Percentiles rank a stretch among this genome's conserved stretches.
Evolutionary conservation across 441 rosid species (phyloP).

Genomic region (Populus hybrid): DNA sequence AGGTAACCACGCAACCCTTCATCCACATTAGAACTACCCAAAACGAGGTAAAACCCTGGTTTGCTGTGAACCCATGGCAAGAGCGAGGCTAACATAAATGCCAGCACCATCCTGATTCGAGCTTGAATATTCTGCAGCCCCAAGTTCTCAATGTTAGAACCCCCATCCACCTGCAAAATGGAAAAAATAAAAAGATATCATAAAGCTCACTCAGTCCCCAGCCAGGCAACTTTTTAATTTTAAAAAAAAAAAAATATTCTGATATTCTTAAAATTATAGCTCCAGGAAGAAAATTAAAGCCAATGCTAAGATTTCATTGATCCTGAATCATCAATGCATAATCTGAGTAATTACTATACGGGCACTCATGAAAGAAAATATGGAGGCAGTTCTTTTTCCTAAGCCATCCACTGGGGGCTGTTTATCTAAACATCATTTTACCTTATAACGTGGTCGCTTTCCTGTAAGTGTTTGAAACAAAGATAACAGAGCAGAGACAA

Average conservation of each 20-base stretch:
- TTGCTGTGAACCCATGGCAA: slow-evolving; percentile 97
- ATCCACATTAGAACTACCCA: slow-evolving; percentile 96
- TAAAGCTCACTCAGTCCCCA: not conserved
- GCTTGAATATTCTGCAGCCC: slow-evolving; percentile 99
- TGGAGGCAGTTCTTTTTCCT: not conserved
- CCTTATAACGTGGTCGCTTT: slow-evolving; percentile 84
- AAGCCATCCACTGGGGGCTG: not conserved
- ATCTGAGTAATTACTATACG: not conserved
- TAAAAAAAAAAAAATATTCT: not conserved
- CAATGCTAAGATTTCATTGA: not conserved
- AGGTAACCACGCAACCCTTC: slow-evolving; percentile 97
- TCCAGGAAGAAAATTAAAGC: not conserved
- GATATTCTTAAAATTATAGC: not conserved
- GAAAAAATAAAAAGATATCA: slow-evolving; percentile 13
- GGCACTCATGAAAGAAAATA: not conserved
- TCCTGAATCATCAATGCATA: not conserved
- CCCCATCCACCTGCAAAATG: slow-evolving; percentile 75
- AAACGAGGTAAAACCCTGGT: slow-evolving; percentile 86
- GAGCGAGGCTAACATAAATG: slow-evolving; percentile 92
- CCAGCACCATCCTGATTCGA: slow-evolving; percentile 93
- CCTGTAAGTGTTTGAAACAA: slow-evolving; percentile 90
- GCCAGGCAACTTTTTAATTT: not conserved
- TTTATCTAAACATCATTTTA: slow-evolving; percentile 22
- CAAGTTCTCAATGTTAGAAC: slow-evolving; percentile 79
- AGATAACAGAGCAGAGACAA: slow-evolving; percentile 73